Evolutionary conservation across 495 filamentous ascomycete genomes (phyloP).

Genomic region (Podospora fimiseda): DNA sequence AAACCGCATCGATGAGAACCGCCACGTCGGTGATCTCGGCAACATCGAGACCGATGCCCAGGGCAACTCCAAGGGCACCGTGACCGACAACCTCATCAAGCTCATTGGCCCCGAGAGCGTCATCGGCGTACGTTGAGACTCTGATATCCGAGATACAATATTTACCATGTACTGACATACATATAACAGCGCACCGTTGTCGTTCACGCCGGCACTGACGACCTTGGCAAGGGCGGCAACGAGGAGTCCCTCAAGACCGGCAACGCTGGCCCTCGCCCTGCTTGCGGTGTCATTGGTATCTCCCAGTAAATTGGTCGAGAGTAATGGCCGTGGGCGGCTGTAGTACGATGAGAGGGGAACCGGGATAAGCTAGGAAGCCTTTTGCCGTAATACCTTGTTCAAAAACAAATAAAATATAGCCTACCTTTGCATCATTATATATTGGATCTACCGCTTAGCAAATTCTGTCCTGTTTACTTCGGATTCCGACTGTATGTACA

Average conservation of each 20-base stretch:
- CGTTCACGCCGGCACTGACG: conserved; percentile 89
- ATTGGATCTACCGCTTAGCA: no score
- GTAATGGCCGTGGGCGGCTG: neutral
- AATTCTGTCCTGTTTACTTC: no score
- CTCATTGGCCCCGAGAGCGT: conserved; percentile 93
- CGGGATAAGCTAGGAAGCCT: no score
- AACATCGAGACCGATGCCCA: conserved; percentile 93
- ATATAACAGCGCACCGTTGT: conserved; percentile 77
- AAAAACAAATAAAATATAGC: neutral
- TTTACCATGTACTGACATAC: neutral
- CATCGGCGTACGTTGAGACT: conserved; percentile 65
- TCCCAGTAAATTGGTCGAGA: conserved; percentile 40
- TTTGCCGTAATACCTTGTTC: no score
- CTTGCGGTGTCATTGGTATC: conserved; percentile 95
- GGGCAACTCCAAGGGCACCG: conserved; percentile 74
- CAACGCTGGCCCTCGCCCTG: conserved; percentile 86
- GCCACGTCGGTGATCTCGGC: conserved; percentile 95
- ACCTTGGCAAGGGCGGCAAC: conserved; percentile 82
- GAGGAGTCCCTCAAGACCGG: conserved; percentile 97
- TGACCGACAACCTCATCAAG: conserved; percentile 77
- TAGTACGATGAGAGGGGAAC: neutral
- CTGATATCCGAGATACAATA: neutral
- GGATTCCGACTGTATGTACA: no score
- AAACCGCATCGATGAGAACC: conserved; percentile 68
- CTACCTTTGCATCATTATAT: neutral